Percentiles rank a stretch among this genome's conserved stretches.
phyloP scores from a whole-genome alignment of 306 rosid genomes.

The Adenanthera pavonina region DNA sequence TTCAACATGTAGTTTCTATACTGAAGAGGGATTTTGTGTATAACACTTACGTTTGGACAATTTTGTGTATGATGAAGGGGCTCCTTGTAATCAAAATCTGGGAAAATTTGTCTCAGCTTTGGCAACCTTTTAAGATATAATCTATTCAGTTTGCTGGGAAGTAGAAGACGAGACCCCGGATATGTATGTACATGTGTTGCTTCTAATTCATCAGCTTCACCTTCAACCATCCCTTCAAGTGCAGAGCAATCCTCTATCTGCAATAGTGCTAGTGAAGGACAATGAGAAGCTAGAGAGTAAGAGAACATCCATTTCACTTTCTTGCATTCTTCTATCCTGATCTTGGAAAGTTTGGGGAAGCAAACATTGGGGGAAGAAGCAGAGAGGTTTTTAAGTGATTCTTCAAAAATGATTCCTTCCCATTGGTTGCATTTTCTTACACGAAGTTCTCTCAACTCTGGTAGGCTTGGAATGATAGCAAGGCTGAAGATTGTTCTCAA shows the following conservation, averaged over 20 bases:
- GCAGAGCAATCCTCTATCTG: background rate
- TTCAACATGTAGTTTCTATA: background rate
- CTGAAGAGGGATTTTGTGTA: background rate
- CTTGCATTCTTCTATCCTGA: accelerated
- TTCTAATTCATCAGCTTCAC: background rate
- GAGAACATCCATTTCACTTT: background rate
- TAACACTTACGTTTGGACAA: background rate
- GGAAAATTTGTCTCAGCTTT: background rate
- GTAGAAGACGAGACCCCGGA: too few species aligned
- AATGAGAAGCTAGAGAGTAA: background rate
- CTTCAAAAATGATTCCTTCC: conserved; percentile 24
- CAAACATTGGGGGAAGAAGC: background rate
- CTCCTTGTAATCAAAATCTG: background rate
- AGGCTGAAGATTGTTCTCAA: background rate
- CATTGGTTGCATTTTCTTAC: background rate
- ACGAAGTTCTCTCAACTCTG: background rate
- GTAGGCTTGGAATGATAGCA: background rate
- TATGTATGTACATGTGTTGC: too few species aligned
- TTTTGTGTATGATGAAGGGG: background rate
- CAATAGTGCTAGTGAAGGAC: background rate
- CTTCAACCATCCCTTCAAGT: background rate
- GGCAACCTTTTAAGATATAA: background rate
- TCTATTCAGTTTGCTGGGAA: background rate
- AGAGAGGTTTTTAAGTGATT: conserved; percentile 14
- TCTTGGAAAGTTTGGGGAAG: background rate